phyloP scores from a whole-genome alignment of 129 eudicot genomes.

The Erigeron canadensis region DNA sequence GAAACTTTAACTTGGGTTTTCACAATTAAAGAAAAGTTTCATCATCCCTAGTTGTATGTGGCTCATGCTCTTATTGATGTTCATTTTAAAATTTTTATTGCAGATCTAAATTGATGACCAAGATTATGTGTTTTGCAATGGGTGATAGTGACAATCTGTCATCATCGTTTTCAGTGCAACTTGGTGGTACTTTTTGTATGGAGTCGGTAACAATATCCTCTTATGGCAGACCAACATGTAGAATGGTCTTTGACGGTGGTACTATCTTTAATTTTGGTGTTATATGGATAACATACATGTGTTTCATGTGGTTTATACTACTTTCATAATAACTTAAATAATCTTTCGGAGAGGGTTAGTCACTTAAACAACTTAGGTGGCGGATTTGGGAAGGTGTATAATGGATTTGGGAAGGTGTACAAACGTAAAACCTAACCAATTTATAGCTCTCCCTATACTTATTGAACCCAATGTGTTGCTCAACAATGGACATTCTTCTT shows the following conservation, averaged over 20 bases:
- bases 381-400: conserved; percentile 3
- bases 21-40: too few relatives aligned
- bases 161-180: neutral
- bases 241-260: too few relatives aligned
- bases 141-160: neutral
- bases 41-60: neutral
- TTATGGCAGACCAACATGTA: too few relatives aligned
- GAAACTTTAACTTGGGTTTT: too few relatives aligned
- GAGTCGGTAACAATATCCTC: neutral
- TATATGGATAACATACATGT: neutral
- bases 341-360: neutral
- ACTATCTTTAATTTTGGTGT: too few relatives aligned
- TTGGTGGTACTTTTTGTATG: neutral
- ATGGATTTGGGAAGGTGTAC: conserved; percentile 12
- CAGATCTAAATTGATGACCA: neutral
- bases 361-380: neutral
- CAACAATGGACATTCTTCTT: too few relatives aligned
- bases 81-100: neutral
- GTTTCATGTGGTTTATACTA: conserved; percentile 15
- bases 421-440: neutral
- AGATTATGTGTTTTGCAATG: neutral
- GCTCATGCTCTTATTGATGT: neutral
- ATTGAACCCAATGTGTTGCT: too few relatives aligned
- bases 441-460: too few relatives aligned
- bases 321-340: conserved; percentile 1